These are phyloP conservation scores for Alliaria petiolata DNA, from an alignment of 345 rosid species.

Conservation along the genomic window DNA sequence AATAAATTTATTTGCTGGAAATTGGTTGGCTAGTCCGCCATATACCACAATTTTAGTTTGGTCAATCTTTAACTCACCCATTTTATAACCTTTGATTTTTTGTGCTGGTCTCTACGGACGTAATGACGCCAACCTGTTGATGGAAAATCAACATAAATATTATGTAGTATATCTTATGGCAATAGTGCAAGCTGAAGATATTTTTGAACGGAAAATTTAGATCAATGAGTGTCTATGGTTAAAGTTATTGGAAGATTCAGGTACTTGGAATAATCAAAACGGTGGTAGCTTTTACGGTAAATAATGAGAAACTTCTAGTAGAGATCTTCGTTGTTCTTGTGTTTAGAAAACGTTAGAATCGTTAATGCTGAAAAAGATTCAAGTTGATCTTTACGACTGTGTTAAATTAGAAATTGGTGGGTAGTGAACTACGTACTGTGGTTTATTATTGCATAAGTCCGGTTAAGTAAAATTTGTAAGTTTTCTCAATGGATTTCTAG, in stretches of 20 bases:
- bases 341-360: not conserved
- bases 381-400: not conserved
- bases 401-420: not conserved
- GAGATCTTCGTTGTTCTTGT: not conserved
- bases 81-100: not conserved
- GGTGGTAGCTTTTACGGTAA: not conserved
- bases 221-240: not conserved
- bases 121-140: not conserved
- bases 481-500: not conserved
- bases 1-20: not conserved
- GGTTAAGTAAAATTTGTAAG: not conserved
- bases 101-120: not conserved
- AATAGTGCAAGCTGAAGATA: not conserved
- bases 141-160: not conserved
- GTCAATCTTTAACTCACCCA: not conserved
- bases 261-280: not conserved
- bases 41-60: not conserved
- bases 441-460: not conserved
- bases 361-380: not conserved
- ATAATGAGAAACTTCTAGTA: not conserved
- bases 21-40: not conserved
- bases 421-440: not conserved
- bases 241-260: not conserved
- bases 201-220: not conserved
- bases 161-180: not conserved